A percentile compares a stretch with the other conserved stretches of the same genome.
Evolutionary conservation across 75 land plant species (phyloP).

Genomic region (Cunninghamia lanceolata): DNA sequence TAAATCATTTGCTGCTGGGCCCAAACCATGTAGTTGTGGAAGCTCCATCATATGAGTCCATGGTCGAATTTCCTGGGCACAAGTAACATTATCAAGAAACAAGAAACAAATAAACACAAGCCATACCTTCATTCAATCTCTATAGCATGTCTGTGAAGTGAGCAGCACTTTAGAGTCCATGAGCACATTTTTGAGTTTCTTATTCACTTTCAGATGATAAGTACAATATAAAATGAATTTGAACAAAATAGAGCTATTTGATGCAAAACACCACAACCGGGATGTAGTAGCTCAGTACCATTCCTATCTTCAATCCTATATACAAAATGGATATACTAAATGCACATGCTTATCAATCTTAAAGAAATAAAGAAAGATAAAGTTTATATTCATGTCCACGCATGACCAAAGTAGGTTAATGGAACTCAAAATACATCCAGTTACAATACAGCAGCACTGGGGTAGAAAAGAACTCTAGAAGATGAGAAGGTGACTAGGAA

Average conservation of each 20-base stretch:
- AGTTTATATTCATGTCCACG: background rate
- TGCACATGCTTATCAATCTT: background rate
- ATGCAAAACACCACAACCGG: background rate
- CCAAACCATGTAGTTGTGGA: constrained; percentile 97
- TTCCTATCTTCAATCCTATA: background rate
- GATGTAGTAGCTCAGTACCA: background rate
- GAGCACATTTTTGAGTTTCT: background rate
- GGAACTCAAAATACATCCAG: background rate
- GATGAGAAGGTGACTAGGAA: background rate
- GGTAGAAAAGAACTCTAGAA: background rate
- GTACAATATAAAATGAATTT: background rate
- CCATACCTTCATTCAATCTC: background rate
- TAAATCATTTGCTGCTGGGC: constrained; percentile 89
- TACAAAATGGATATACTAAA: background rate
- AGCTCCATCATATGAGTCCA: constrained; percentile 99
- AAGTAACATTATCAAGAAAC: background rate
- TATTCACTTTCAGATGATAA: background rate
- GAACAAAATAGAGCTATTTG: background rate
- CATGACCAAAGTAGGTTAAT: background rate
- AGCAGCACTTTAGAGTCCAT: background rate
- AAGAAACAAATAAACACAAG: background rate
- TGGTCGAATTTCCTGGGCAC: constrained; percentile 86
- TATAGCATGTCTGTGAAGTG: background rate
- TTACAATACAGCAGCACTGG: background rate
- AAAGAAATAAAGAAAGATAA: background rate